These are phyloP conservation scores for Tolypocladium guangdongense DNA, from an alignment of 2,329 filamentous ascomycete species.

Conservation along the genomic window DNA sequence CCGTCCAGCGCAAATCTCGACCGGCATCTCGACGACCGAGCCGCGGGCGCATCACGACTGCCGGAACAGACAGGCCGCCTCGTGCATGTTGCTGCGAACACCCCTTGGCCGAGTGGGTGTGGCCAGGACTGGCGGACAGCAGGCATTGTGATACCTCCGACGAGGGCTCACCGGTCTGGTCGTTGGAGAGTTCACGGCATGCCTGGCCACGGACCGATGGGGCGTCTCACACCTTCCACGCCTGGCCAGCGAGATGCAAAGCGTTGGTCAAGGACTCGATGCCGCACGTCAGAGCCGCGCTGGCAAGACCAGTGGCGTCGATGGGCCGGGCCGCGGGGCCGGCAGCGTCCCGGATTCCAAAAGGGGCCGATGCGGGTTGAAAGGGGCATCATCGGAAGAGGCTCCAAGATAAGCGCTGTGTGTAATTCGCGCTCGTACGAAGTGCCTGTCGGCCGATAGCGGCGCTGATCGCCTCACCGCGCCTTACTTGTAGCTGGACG, in stretches of 20 bases:
- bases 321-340: not conserved
- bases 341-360: not conserved
- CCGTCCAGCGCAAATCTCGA: not conserved
- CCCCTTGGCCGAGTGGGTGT: not conserved
- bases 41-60: not conserved
- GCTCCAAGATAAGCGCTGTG: not conserved
- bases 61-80: not conserved
- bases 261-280: not conserved
- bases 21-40: not conserved
- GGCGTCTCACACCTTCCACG: not conserved
- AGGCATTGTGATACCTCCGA: not conserved
- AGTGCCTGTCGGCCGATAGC: not conserved
- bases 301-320: not conserved
- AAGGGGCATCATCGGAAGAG: not conserved
- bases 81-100: not conserved
- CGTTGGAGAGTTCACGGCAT: not conserved
- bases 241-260: not conserved
- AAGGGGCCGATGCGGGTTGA: not conserved
- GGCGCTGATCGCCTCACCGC: not conserved
- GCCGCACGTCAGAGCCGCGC: not conserved
- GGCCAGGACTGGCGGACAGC: not conserved
- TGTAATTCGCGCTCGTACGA: no score
- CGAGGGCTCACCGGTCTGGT: not conserved
- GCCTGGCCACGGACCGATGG: not conserved
- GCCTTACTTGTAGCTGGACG: not conserved